Evolutionary conservation across 1,139 yeast genomes (phyloP).

Genomic region (Blastobotrys aristatus): DNA sequence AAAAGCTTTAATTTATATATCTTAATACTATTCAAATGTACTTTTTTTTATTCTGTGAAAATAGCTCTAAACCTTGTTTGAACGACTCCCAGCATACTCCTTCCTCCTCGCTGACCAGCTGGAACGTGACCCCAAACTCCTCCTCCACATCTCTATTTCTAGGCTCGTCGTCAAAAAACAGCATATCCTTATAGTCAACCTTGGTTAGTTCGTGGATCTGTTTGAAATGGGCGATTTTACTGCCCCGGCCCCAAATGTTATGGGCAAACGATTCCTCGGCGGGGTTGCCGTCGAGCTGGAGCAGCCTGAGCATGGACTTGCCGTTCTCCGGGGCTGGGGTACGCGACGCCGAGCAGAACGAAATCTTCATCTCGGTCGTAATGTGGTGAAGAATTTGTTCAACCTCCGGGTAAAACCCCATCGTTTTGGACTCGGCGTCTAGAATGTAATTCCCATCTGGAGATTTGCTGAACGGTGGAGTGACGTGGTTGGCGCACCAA

Average conservation of each 20-base stretch:
- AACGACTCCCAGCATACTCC: constrained; percentile 51
- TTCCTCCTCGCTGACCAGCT: constrained; percentile 43
- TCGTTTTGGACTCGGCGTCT: constrained; percentile 46
- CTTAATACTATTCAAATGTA: not conserved
- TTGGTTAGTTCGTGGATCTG: constrained; percentile 44
- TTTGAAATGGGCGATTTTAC: constrained; percentile 56
- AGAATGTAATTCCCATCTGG: constrained; percentile 28
- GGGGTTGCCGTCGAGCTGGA: constrained; percentile 47
- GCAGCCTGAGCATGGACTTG: constrained; percentile 44
- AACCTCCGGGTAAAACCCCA: constrained; percentile 57
- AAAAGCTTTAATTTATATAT: not conserved
- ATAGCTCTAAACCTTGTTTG: constrained; percentile 27
- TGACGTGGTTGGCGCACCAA: constrained; percentile 64
- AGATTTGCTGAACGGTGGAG: constrained; percentile 41
- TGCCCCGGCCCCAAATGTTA: constrained; percentile 62
- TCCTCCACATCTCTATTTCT: constrained; percentile 61
- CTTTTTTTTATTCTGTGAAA: constrained; percentile 3
- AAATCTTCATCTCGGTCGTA: constrained; percentile 37
- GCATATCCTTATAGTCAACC: constrained; percentile 46
- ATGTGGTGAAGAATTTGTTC: constrained; percentile 45
- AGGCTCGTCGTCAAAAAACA: constrained; percentile 64
- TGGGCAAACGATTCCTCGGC: constrained; percentile 48
- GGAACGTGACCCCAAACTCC: constrained; percentile 53
- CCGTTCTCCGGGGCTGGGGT: constrained; percentile 63
- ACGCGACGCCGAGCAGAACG: constrained; percentile 60